A percentile compares a stretch with the other conserved stretches of the same genome.
Conservation (phyloP, 495 filamentous ascomycete species). For the Daldinia decipiens region DNA sequence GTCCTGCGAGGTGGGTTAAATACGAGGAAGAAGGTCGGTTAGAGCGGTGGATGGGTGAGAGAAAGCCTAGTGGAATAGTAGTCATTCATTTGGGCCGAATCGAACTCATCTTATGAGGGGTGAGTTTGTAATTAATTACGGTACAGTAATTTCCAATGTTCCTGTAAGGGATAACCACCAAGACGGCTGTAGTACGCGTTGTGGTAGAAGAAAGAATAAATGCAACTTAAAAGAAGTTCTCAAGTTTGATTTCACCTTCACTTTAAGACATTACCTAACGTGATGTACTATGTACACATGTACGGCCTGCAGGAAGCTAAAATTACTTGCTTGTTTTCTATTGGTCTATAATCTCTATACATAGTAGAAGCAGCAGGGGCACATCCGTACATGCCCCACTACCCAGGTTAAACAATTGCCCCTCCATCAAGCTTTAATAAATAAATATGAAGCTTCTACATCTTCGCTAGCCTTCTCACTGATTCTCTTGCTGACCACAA, state of each 20-base stretch:
- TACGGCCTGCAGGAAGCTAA: background rate
- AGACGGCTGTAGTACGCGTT: background rate
- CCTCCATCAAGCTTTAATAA: constrained; percentile 31
- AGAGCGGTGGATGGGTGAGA: constrained; percentile 10
- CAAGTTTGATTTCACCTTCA: background rate
- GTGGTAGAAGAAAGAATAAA: background rate
- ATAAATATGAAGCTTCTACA: constrained; percentile 14
- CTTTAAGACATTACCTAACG: background rate
- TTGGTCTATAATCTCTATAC: constrained; percentile 12
- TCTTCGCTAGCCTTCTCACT: constrained; percentile 15
- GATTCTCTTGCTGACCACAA: background rate
- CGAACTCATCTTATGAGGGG: constrained; percentile 6
- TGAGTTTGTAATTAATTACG: background rate
- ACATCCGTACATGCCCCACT: constrained; percentile 23
- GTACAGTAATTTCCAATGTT: background rate
- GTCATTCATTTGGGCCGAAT: constrained; percentile 25
- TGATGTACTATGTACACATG: too few species aligned
- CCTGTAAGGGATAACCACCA: constrained; percentile 1
- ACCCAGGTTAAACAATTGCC: constrained; percentile 21
- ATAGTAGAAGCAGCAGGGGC: constrained; percentile 16
- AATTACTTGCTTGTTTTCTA: background rate
- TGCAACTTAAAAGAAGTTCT: background rate
- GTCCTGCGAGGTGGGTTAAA: constrained; percentile 6
- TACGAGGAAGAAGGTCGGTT: constrained; percentile 6
- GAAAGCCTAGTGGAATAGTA: constrained; percentile 1